Percentiles rank a stretch among this genome's conserved stretches.
Evolutionary conservation across 495 filamentous ascomycete species (phyloP).

Genomic region (Alectoria sarmentosa): DNA sequence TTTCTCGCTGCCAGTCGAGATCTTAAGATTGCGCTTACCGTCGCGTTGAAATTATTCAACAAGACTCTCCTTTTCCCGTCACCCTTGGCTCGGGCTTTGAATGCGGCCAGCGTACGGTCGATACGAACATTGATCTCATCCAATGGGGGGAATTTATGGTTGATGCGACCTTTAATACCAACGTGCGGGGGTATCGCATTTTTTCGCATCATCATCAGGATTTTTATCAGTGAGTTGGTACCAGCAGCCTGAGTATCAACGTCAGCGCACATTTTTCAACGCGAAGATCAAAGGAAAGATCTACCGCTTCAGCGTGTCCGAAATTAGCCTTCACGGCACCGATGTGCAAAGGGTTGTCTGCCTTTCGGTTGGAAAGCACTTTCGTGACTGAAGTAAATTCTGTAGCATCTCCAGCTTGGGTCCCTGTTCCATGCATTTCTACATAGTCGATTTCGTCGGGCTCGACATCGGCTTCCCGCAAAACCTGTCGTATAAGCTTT

Average conservation of each 20-base stretch:
- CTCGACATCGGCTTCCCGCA: constrained; percentile 39
- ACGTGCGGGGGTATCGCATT: constrained; percentile 34
- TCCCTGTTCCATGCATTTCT: constrained; percentile 46
- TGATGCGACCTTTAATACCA: constrained; percentile 27
- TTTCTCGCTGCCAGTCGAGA: not conserved
- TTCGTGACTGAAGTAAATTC: constrained; percentile 31
- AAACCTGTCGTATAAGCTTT: constrained; percentile 37
- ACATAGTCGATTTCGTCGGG: constrained; percentile 45
- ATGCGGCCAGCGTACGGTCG: constrained; percentile 21
- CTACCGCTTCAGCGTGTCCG: constrained; percentile 35
- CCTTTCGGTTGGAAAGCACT: constrained; percentile 26
- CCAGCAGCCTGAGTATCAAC: constrained; percentile 25
- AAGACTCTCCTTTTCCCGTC: constrained; percentile 27
- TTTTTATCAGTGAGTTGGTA: constrained; percentile 32
- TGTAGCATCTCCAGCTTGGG: constrained; percentile 36
- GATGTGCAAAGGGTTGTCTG: constrained; percentile 29
- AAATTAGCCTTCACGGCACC: constrained; percentile 38
- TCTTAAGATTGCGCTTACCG: not conserved
- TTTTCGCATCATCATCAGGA: constrained; percentile 34
- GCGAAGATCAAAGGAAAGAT: not conserved
- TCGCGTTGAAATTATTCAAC: constrained; percentile 37
- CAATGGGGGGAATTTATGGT: constrained; percentile 25
- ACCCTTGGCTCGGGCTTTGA: constrained; percentile 10
- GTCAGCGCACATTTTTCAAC: not conserved
- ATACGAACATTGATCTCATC: constrained; percentile 27